Evolutionary conservation across 192 early-diverging fungal genomes (phyloP), one percentile per base, ranked within the genome.

Genomic region (Linnemannia exigua): DNA sequence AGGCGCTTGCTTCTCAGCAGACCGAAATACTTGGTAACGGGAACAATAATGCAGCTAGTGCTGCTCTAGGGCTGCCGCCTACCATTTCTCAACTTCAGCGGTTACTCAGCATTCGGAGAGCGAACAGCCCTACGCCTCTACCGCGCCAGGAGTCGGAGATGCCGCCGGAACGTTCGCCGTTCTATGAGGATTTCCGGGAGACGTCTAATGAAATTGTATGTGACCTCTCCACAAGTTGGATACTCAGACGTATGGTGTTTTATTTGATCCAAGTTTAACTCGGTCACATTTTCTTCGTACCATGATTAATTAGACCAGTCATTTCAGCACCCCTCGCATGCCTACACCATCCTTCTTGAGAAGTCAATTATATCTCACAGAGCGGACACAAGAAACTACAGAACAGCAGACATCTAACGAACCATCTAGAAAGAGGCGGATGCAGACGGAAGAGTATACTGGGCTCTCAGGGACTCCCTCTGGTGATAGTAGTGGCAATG

Each of bases 81-180:
- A 80, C 79, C 20, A 67, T 80, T 17, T 74, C 79, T 33, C 79
- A 80, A 25, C 79, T 80, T 31, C 79, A 74, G 52, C 38, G 31
- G 9, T 67, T 80, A 7, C 66, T 80, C n/a, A 47, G 37, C 67
- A 80, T 80, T 8, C 46, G 48, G 12, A 79, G 67, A 36, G 70
- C 35, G 33, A 63, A 47, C 6, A 37, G 14, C 19, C 28, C 17
- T 25, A n/a, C 25, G 28, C 16, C 6, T 5, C 6, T 6, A 1
- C 35, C 22, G 12, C 58, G 11, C 28, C 58, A 63, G 28, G 58
- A 31, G 58, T 63, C 58, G 0, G 58, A 63, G 58, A 63, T 1
- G 28, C 58, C 58, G 0, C 58, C 3, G 15, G 58, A 63, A 28
- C 7, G 28, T 31, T 28, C 58, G 15, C 28, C 58, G 9, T 63